phyloP scores from a whole-genome alignment of 2,329 filamentous ascomycete genomes.

The Nemania serpens region DNA sequence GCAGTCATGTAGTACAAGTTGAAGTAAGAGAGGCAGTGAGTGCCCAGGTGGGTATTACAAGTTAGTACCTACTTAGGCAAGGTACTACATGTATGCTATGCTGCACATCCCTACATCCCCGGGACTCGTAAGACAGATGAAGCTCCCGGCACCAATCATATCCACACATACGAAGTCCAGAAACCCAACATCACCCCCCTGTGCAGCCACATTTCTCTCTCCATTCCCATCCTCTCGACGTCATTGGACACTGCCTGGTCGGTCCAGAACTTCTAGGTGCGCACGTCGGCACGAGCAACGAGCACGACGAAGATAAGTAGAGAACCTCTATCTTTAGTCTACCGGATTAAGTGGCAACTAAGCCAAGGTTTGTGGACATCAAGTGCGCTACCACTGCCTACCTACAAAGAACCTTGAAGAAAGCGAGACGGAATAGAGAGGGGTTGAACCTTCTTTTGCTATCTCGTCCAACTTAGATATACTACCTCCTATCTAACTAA shows the following conservation, averaged over 20 bases:
- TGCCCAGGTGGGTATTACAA: too few species aligned
- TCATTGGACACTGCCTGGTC: constrained; percentile 30
- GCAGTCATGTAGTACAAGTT: too few species aligned
- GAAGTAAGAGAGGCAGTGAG: too few species aligned
- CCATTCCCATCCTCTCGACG: constrained; percentile 20
- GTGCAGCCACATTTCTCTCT: constrained; percentile 21
- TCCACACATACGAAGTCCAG: background rate
- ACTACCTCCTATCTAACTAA: background rate
- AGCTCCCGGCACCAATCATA: constrained; percentile 15
- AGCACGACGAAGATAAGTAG: background rate
- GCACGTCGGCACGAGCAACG: background rate
- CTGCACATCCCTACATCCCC: constrained; percentile 2
- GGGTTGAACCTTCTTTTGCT: constrained; percentile 23
- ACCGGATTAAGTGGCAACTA: constrained; percentile 12
- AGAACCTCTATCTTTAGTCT: constrained; percentile 7
- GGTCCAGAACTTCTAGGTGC: constrained; percentile 2
- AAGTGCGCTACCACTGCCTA: constrained; percentile 4
- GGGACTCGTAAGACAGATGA: constrained; percentile 5
- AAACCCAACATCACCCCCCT: constrained; percentile 20
- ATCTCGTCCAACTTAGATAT: too few species aligned
- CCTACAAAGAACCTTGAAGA: constrained; percentile 1
- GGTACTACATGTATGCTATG: too few species aligned
- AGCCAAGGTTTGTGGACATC: constrained; percentile 20
- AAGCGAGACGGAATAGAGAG: constrained; percentile 13
- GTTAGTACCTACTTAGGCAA: too few species aligned